Evolutionary conservation across 345 rosid species (phyloP).

Genomic region (Isatis tinctoria): DNA sequence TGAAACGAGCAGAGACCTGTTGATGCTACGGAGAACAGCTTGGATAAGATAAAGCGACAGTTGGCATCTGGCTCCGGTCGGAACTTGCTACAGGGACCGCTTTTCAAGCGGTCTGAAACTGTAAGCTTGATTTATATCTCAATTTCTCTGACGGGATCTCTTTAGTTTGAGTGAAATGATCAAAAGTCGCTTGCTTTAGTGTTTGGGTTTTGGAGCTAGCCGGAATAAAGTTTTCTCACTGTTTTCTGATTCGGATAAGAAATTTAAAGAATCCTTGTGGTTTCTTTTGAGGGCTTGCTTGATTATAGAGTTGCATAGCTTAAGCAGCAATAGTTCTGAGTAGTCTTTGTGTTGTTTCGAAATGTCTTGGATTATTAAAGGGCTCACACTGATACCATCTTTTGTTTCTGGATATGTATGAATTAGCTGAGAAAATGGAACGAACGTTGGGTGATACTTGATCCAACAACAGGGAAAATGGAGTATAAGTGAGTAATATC

Average conservation of each 20-base stretch:
- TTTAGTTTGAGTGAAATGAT: background rate
- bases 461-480: slow-evolving; percentile 96
- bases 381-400: background rate
- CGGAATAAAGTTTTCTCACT: background rate
- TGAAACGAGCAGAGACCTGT: slow-evolving; percentile 42
- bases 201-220: background rate
- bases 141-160: background rate
- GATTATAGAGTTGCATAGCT: background rate
- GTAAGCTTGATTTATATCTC: slow-evolving; percentile 33
- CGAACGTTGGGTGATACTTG: slow-evolving; percentile 93
- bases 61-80: slow-evolving; percentile 91
- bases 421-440: slow-evolving; percentile 94
- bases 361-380: background rate
- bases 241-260: background rate
- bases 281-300: background rate
- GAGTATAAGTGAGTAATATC: slow-evolving; percentile 71
- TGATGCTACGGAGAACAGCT: slow-evolving; percentile 68
- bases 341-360: background rate
- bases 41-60: slow-evolving; percentile 97
- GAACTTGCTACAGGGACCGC: slow-evolving; percentile 90
- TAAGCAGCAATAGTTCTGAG: background rate
- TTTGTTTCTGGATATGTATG: slow-evolving; percentile 13
- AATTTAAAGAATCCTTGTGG: background rate
- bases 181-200: slow-evolving; percentile 1
- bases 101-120: slow-evolving; percentile 98